These are phyloP conservation scores for Trametes pubescens DNA, from an alignment of 1,284 basidiomycete genomes.

Conservation along the genomic window DNA sequence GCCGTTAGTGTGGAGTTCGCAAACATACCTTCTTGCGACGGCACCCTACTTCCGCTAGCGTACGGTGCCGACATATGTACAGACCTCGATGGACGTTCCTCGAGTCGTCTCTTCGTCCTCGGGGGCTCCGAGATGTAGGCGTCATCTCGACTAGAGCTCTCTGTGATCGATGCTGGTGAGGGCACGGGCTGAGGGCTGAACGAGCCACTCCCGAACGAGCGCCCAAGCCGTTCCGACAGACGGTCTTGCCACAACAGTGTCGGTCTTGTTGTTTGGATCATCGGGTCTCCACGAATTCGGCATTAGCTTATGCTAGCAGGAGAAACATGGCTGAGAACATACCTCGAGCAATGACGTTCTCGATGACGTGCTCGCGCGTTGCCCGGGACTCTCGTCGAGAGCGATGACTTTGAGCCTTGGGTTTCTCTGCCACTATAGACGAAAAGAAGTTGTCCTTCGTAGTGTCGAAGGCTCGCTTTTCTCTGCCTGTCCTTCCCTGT, in stretches of 20 bases:
- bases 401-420: conserved; percentile 60
- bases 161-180: neutral
- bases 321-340: neutral
- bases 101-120: conserved; percentile 14
- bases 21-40: neutral
- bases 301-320: no score
- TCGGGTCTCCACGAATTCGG: conserved; percentile 16
- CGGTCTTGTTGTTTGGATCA: conserved; percentile 69
- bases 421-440: conserved; percentile 64
- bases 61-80: conserved; percentile 5
- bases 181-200: conserved; percentile 31
- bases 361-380: conserved; percentile 79
- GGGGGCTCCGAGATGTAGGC: conserved; percentile 10
- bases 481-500: conserved; percentile 71
- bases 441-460: conserved; percentile 77
- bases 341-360: conserved; percentile 55
- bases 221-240: conserved; percentile 49
- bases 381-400: conserved; percentile 76
- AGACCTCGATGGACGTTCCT: neutral
- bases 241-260: conserved; percentile 80
- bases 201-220: conserved; percentile 9
- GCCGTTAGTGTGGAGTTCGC: neutral
- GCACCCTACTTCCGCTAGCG: neutral
- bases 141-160: neutral
- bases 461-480: conserved; percentile 56